Percentiles rank a stretch among this genome's conserved stretches.
These are phyloP conservation scores for Mycena galopus DNA, from an alignment of 768 basidiomycete species.

Conservation along the genomic window DNA sequence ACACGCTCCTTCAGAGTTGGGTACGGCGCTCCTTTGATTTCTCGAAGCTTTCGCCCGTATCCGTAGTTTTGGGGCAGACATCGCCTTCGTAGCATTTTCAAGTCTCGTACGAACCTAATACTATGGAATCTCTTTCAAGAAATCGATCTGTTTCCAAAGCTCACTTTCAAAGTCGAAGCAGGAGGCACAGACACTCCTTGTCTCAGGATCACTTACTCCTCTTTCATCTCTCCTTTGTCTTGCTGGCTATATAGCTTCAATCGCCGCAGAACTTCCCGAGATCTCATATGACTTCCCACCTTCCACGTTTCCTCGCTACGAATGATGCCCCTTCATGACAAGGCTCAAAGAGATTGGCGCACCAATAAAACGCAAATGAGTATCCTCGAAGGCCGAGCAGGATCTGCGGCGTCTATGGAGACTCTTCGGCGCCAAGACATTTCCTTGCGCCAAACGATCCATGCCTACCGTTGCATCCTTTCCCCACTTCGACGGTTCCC, in stretches of 20 bases:
- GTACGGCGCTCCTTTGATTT: slow-evolving; percentile 12
- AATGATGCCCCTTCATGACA: slow-evolving; percentile 1
- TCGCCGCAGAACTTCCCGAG: no score
- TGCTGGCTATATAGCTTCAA: no score
- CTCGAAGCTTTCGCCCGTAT: slow-evolving; percentile 17
- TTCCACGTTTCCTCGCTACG: neutral
- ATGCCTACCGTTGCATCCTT: neutral
- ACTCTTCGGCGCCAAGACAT: neutral
- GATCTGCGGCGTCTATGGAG: neutral
- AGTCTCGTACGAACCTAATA: no score
- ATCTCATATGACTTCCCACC: neutral
- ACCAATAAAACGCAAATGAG: neutral
- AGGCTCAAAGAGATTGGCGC: neutral
- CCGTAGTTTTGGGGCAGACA: slow-evolving; percentile 36
- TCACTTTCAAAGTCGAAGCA: no score
- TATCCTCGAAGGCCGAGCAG: neutral
- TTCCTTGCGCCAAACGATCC: neutral
- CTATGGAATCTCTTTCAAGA: no score
- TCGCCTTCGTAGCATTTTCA: neutral
- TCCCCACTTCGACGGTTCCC: slow-evolving; percentile 5
- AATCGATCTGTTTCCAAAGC: no score
- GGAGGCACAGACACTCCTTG: no score
- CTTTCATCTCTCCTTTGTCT: no score
- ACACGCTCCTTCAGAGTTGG: slow-evolving; percentile 35
- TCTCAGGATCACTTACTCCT: neutral